Conservation (phyloP, 2,329 filamentous ascomycete species). For the Fonsecaea nubica region DNA sequence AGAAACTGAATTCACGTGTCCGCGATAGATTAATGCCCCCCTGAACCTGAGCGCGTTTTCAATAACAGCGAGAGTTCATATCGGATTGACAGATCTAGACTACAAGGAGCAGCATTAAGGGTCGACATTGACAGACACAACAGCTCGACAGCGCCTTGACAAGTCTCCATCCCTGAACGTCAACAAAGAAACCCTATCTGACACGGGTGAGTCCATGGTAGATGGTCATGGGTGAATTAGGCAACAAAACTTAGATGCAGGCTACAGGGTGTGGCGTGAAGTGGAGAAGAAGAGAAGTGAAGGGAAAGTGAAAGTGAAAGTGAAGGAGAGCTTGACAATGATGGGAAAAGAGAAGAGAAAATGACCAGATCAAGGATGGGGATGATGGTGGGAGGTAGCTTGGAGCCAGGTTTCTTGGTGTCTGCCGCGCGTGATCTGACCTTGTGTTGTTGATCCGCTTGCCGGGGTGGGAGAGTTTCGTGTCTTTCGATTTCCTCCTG, state of each 20-base stretch:
- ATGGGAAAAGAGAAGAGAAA: slow-evolving; percentile 18
- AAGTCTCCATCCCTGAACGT: no score
- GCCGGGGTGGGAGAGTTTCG: background rate
- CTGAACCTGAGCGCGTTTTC: no score
- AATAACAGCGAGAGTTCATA: no score
- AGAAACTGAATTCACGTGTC: background rate
- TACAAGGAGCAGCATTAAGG: no score
- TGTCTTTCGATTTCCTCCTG: background rate
- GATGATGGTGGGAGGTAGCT: background rate
- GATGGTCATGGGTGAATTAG: background rate
- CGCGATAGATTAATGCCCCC: no score
- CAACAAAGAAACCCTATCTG: background rate
- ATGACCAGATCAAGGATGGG: background rate
- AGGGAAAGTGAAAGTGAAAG: slow-evolving; percentile 25
- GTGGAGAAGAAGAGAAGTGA: slow-evolving; percentile 32
- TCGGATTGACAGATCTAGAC: no score
- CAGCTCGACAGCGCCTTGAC: background rate
- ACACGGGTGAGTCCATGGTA: background rate
- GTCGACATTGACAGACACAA: no score
- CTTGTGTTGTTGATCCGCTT: background rate
- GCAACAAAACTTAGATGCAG: background rate
- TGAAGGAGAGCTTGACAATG: slow-evolving; percentile 27
- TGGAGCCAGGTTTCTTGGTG: background rate
- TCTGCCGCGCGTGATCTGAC: slow-evolving; percentile 26
- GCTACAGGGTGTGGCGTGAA: slow-evolving; percentile 1